Base-by-base conservation (phyloP, 331 rosid species). In the Quercus phellos region DNA sequence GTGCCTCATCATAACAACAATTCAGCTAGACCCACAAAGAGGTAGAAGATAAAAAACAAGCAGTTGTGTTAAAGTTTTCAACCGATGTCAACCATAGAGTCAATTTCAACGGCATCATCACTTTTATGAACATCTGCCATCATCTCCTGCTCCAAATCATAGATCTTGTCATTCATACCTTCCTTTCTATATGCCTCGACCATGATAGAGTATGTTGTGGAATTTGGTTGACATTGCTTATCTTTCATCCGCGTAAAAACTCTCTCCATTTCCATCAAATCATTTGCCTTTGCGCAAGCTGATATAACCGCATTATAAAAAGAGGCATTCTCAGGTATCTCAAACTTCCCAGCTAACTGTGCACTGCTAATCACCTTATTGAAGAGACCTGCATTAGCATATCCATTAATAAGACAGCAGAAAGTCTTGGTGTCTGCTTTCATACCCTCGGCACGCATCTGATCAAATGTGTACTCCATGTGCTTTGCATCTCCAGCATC, bases 391-490 rank as follows among this genome's bases (percentile, higher is more conserved):
- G 96, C 99, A 75, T 89, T 93, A 64, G 99, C 94, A 83, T 88
- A 95, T 50, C 99, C 99, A 29, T 89, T 90, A 77, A 95, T 88
- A 72, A 95, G 96, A 90, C 97, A 95, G 86, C 93, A 93, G 87
- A 91, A 91, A 50, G 98, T 95, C 84, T 91, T 95, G 75, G 96
- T 89, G 87, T 95, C 99, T 42, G 97, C 91, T 80, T 81, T 87
- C 99, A 93, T 95, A 78, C 90, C 90, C 90, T 93, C 99, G 2
- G 97, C 83, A 55, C 97, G 94, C 99, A 95, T 95, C 90, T 95
- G 99, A 78, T 88, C 91, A 53, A 95, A 95, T 3, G 98, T 93
- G 85, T 84, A 93, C 70, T 93, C 99, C 98, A 95, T 88, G 83
- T 93, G 81, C 80, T 86, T 95, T 14, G 92, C 97, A 85, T 95